A percentile compares a stretch with the other conserved stretches of the same genome.
Evolutionary conservation across 1,284 basidiomycete species (phyloP).

Genomic region (Malassezia restricta): DNA sequence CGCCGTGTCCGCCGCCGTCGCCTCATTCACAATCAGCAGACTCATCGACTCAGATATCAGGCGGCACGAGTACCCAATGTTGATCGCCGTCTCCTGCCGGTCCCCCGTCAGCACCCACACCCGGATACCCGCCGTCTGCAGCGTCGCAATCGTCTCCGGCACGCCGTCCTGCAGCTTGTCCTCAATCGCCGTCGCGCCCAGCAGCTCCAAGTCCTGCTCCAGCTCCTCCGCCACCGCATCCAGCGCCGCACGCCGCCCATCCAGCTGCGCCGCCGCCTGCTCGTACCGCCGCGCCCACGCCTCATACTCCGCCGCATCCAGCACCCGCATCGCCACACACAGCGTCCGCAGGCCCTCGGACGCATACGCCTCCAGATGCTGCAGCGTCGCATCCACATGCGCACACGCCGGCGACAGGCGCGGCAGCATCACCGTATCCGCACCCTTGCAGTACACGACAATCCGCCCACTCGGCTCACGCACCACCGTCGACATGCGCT

Average conservation of each 20-base stretch:
- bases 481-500: slow-evolving; percentile 92
- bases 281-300: slow-evolving; percentile 81
- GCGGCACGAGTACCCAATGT: slow-evolving; percentile 93
- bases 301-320: slow-evolving; percentile 75
- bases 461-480: slow-evolving; percentile 77
- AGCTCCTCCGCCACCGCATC: slow-evolving; percentile 91
- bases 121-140: slow-evolving; percentile 97
- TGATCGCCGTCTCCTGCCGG: slow-evolving; percentile 96
- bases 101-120: slow-evolving; percentile 98
- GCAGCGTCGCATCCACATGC: slow-evolving; percentile 72
- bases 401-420: slow-evolving; percentile 52
- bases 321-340: slow-evolving; percentile 86
- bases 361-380: slow-evolving; percentile 68
- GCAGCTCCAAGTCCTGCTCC: slow-evolving; percentile 78
- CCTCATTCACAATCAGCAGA: slow-evolving; percentile 81
- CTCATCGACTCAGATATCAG: slow-evolving; percentile 98
- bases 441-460: slow-evolving; percentile 92
- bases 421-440: slow-evolving; percentile 72
- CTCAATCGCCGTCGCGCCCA: slow-evolving; percentile 96
- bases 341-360: slow-evolving; percentile 91
- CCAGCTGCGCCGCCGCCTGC: slow-evolving; percentile 80
- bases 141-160: slow-evolving; percentile 90
- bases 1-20: slow-evolving; percentile 65
- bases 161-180: slow-evolving; percentile 98
- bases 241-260: slow-evolving; percentile 79